phyloP scores from a whole-genome alignment of 768 basidiomycete genomes.

The Pilatotrama ljubarskyi region DNA sequence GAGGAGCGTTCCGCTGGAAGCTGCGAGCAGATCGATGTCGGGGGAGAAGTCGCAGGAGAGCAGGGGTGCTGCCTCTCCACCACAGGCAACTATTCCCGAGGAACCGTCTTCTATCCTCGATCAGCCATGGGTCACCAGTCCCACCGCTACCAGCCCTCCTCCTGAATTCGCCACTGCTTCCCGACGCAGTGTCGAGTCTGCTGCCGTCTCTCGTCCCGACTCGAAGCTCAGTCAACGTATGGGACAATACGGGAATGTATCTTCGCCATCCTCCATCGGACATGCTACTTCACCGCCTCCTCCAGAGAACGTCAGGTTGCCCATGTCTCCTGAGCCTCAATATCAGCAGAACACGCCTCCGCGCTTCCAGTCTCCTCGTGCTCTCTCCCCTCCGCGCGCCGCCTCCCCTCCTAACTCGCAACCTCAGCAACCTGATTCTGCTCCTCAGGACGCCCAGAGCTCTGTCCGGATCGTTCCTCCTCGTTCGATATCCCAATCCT shows the following conservation, averaged over 20 bases:
- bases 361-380: slow-evolving; percentile 18
- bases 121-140: slow-evolving; percentile 28
- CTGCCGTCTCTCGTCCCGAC: slow-evolving; percentile 38
- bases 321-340: slow-evolving; percentile 8
- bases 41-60: slow-evolving; percentile 15
- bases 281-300: not conserved
- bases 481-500: slow-evolving; percentile 13
- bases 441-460: not conserved
- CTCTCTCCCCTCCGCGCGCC: slow-evolving; percentile 9
- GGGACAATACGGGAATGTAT: not conserved
- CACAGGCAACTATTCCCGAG: slow-evolving; percentile 11
- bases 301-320: not conserved
- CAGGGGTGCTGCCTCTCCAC: not conserved
- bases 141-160: slow-evolving; percentile 26
- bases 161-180: slow-evolving; percentile 10
- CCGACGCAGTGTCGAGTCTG: slow-evolving; percentile 38
- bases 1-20: slow-evolving; percentile 34
- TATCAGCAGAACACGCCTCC: slow-evolving; percentile 6
- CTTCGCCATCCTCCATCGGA: slow-evolving; percentile 8
- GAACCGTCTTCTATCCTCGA: slow-evolving; percentile 21
- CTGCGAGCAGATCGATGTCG: slow-evolving; percentile 24
- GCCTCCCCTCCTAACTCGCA: slow-evolving; percentile 6
- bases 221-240: slow-evolving; percentile 33
- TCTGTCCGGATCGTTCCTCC: slow-evolving; percentile 15
- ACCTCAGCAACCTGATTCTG: not conserved